Percentiles rank a stretch among this genome's conserved stretches.
Evolutionary conservation across 2,329 filamentous ascomycete genomes (phyloP).

Genomic region (Ophiocordyceps australis): DNA sequence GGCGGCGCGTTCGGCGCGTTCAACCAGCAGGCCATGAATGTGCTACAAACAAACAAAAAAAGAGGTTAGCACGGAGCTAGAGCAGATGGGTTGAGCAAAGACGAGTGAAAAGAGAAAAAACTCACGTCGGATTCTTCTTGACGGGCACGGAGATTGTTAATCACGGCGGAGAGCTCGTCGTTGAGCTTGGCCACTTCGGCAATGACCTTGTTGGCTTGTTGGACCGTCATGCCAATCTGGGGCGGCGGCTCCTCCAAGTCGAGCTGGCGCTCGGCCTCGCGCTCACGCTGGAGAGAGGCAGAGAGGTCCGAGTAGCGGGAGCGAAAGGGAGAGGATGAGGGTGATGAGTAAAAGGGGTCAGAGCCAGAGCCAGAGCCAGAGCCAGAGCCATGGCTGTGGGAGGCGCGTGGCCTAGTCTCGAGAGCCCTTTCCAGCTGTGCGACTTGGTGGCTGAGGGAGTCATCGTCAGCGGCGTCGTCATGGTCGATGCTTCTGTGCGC

Average conservation of each 20-base stretch:
- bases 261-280: slow-evolving; percentile 8
- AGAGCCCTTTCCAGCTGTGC: slow-evolving; percentile 17
- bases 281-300: slow-evolving; percentile 13
- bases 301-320: slow-evolving; percentile 21
- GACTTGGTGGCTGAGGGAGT: slow-evolving; percentile 15
- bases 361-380: slow-evolving; percentile 13
- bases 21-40: slow-evolving; percentile 41
- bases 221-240: slow-evolving; percentile 13
- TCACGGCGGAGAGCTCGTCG: slow-evolving; percentile 27
- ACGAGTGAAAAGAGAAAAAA: background rate
- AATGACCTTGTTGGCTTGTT: slow-evolving; percentile 18
- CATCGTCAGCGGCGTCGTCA: slow-evolving; percentile 15
- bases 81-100: background rate
- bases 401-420: slow-evolving; percentile 4
- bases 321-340: slow-evolving; percentile 16
- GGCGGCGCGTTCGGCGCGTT: slow-evolving; percentile 36
- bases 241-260: slow-evolving; percentile 9
- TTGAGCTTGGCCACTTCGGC: slow-evolving; percentile 23
- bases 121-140: slow-evolving; percentile 41
- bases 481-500: slow-evolving; percentile 12
- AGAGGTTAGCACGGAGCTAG: no score
- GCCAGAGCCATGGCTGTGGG: slow-evolving; percentile 3
- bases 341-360: slow-evolving; percentile 14
- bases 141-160: slow-evolving; percentile 31
- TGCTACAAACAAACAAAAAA: slow-evolving; percentile 18